Evolutionary conservation across 2,329 filamentous ascomycete species (phyloP), one percentile per base, ranked within the genome.

Genomic region (Fusarium decemcellulare): DNA sequence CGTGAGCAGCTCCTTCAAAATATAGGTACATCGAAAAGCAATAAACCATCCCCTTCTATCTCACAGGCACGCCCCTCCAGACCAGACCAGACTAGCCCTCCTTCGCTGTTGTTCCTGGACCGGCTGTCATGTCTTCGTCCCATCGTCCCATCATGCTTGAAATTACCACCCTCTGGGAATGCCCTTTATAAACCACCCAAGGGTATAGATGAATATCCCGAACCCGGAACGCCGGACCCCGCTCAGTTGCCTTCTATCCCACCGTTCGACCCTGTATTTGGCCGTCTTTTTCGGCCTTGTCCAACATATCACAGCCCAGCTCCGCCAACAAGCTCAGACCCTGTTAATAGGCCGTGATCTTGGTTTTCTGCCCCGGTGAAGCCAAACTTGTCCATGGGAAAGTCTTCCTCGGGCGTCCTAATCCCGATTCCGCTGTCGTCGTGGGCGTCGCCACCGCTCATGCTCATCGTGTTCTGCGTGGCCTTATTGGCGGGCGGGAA

Each of bases 401-500:
- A 89, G 29, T 91, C 89, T 58, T 91, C 89, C 56, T 91, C 90
- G 1, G 89, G 89, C 6, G 89, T 91, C 53, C 88, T 82, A 72
- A 94, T 91, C 32, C 91, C 91, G 64, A 94, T 94, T 2, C 91
- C 92, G 73, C 92, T 94, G 70, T 94, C 92, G 70, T 94, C 92
- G 65, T 91, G 88, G 4, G 76, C 81, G 61, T 85, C 84, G 61
- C 82, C 74, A 27, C 85, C 83, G 47, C 83, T 70, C 64, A 70
- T 71, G 23, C 60, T 70, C 66, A 75, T 63, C 2, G 74, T 56
- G 66, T 82, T 82, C 75, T 87, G 81, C 72, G 80, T 82, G 69
- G 82, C 80, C 44, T 70, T 84, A 66, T 73, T 79, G 23, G 77
- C 76, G 5, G 84, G 79, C 3, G 81, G 86, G 59, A 89, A 88